Conservation (phyloP, 768 basidiomycete species). For the Lactarius quietus region DNA sequence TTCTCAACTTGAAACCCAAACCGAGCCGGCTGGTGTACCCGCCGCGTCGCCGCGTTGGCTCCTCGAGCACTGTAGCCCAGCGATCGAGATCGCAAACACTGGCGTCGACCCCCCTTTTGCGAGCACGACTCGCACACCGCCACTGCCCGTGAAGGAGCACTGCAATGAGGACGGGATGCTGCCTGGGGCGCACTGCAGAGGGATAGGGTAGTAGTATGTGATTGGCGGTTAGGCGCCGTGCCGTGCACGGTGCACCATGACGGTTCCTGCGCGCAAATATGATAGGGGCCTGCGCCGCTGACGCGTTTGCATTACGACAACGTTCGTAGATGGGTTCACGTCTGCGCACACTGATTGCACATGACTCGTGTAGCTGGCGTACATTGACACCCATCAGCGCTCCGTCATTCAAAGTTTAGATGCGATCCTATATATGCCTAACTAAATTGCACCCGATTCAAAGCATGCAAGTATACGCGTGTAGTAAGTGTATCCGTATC, state of each 20-base stretch:
- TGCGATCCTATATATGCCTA: background rate
- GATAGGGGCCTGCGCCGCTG: background rate
- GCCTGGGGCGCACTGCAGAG: background rate
- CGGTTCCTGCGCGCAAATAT: background rate
- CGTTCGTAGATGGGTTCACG: background rate
- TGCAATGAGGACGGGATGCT: constrained; percentile 8
- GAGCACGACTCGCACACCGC: constrained; percentile 4
- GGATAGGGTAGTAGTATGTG: constrained; percentile 12
- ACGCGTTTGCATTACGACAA: background rate
- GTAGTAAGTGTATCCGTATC: background rate
- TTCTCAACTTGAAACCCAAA: background rate
- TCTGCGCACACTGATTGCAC: background rate
- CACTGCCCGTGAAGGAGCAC: background rate
- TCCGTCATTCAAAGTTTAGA: background rate
- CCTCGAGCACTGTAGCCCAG: constrained; percentile 3
- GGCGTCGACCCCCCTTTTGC: background rate
- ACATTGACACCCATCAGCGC: background rate
- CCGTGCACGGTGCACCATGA: background rate
- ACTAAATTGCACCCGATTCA: background rate
- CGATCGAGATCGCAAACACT: background rate
- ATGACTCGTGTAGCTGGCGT: background rate
- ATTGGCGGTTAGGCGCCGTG: background rate
- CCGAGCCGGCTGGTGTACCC: background rate
- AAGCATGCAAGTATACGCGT: background rate
- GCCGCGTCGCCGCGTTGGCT: constrained; percentile 2